phyloP scores from a whole-genome alignment of 2,329 filamentous ascomycete genomes.

The Seiridium cupressi region DNA sequence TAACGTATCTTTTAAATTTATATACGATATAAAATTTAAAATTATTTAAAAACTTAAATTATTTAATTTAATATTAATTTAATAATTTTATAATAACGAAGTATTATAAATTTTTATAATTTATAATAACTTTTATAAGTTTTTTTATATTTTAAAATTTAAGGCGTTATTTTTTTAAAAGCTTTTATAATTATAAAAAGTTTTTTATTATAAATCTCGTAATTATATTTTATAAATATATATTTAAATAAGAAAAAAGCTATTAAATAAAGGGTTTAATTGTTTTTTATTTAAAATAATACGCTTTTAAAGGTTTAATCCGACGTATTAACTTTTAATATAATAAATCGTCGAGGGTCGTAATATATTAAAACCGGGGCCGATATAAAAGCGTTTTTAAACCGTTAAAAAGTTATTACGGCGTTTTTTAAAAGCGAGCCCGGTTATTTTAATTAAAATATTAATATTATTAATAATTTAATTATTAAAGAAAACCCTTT shows the following conservation, averaged over 20 bases:
- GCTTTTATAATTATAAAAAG: constrained; percentile 27
- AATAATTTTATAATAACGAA: constrained; percentile 24
- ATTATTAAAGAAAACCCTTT: constrained; percentile 14
- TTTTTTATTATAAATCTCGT: too few species aligned
- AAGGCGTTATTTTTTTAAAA: constrained; percentile 18
- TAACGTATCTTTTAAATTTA: not conserved
- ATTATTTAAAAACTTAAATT: constrained; percentile 15
- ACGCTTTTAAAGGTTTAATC: constrained; percentile 10
- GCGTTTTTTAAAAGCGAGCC: not conserved
- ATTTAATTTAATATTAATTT: constrained; percentile 19
- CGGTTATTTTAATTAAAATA: constrained; percentile 11
- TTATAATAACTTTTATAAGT: not conserved
- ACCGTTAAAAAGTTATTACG: not conserved
- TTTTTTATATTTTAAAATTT: constrained; percentile 14
- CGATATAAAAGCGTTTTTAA: not conserved
- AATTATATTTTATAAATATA: constrained; percentile 20
- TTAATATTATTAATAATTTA: constrained; percentile 12
- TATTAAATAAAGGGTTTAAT: constrained; percentile 10
- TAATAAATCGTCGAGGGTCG: constrained; percentile 7
- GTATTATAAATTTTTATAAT: constrained; percentile 22
- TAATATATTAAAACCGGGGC: not conserved
- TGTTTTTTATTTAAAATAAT: not conserved
- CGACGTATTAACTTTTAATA: constrained; percentile 22
- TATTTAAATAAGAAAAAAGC: constrained; percentile 16
- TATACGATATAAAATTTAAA: constrained; percentile 20